Evolutionary conservation across 805 yeast species (phyloP), one percentile per base, ranked within the genome.

Genomic region (Hanseniaspora thailandica): DNA sequence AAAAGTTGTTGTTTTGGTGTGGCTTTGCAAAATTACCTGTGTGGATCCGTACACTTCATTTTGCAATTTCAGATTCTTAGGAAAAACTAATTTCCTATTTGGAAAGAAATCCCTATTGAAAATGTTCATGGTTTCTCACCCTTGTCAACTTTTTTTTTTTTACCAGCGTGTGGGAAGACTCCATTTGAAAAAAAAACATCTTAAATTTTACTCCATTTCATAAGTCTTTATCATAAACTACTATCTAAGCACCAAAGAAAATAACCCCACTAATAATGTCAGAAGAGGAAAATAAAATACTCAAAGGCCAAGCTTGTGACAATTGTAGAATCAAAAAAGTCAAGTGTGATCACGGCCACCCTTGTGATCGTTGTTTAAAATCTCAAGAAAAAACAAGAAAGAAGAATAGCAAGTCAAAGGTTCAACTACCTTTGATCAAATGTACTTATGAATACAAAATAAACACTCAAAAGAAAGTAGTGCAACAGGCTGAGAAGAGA

Each of bases 271-370:
- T n/a, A n/a, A 31, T 5, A 12, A 38, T 38, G 41, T 13, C 9
- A 22, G 28, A 22, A 15, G 13, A 5, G 4, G 15, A n/a, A 6
- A n/a, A 41, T 13, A 34, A 41, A 9, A 40, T 19, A 17, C 19
- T 10, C 10, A 47, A 22, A 17, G 34, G 26, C 2, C 36, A 54
- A 44, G 56, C 56, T 10, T 54, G 56, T 33, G 56, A 54, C 33
- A 35, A 39, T 9, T 54, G 56, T 25, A 47, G 56, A 44, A 33
- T 26, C 28, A 54, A 38, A 33, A 54, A 54, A 45, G 33, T 48
- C 30, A 54, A 54, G 19, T 54, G 56, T 39, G 31, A 54, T 35
- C 33, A 31, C n/a, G 41, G 26, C 8, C 6, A 36, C 7, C 56
- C 56, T 4, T 54, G 56, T 39, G 49, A 38, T 20, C 39, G 44